Base-by-base conservation (phyloP, 495 filamentous ascomycete genomes). In the Podospora bellae-mahoneyi region DNA sequence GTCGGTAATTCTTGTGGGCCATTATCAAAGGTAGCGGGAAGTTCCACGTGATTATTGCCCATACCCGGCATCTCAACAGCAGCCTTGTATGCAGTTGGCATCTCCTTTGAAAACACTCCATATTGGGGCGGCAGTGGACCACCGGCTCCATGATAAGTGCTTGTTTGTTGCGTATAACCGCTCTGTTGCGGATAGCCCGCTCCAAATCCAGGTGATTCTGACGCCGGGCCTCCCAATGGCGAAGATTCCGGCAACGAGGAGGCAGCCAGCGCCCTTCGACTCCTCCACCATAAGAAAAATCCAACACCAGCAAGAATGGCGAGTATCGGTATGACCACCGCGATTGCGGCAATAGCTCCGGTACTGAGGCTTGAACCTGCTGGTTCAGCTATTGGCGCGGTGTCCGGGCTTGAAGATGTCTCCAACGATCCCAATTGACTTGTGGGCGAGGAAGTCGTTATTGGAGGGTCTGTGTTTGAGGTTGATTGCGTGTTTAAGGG, bases 221-320 rank as follows among this genome's bases (percentile, higher is more conserved):
- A 16, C 13, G 39, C 39, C 13, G 39, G 13, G 15, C 39, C 39
- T 48, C 39, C 39, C 13, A 10, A 48, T 48, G 39, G 39, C 39
- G 39, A 48, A 48, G 7, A 6, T 48, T 10, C 39, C 13, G 39
- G 39, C 13, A 10, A 3, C 39, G 5, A 9, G 39, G 7, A 48
- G 13, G 9, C 39, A 16, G 39, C 39, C 39, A 48, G 39, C 39
- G 66, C 60, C 39, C 48, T 56, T 15, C 60, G 66, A 9, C 39
- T 78, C 60, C 67, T 39, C 68, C 71, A 68, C 70, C 60, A 71
- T 19, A 76, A 53, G 44, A 76, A 76, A 5, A 69, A 54, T 7
- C 66, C 70, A 20, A 69, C 10, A 3, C 54, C 56, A 0, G 65
- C 72, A 20, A 71, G 34, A 18, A 71, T 26, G 5, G 26, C 70